phyloP scores from a whole-genome alignment of 129 eudicot genomes.

The Flaveria trinervia region DNA sequence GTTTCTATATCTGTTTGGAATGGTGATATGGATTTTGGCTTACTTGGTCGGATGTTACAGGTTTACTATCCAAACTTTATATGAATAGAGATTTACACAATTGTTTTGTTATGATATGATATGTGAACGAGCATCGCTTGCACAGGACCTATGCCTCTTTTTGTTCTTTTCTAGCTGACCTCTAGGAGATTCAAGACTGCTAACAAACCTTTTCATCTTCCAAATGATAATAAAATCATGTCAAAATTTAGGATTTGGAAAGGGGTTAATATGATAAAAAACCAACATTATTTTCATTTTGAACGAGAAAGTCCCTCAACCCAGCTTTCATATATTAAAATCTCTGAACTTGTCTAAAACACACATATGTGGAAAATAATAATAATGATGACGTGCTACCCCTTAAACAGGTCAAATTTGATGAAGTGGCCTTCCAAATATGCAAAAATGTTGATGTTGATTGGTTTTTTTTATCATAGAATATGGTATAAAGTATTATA shows the following conservation, averaged over 20 bases:
- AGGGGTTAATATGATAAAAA: not conserved
- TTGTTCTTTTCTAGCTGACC: not conserved
- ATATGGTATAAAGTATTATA: no score
- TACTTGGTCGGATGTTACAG: not conserved
- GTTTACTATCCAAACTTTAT: constrained; percentile 2
- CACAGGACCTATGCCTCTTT: not conserved
- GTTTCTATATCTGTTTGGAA: constrained; percentile 3
- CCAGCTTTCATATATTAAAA: no score
- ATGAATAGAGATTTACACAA: not conserved
- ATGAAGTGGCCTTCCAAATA: no score
- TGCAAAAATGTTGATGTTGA: no score
- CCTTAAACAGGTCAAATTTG: no score
- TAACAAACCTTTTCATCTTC: not conserved
- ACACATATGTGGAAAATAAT: no score
- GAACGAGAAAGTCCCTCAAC: no score
- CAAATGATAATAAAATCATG: not conserved
- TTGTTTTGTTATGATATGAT: not conserved
- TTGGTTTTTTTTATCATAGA: no score
- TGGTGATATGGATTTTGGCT: not conserved
- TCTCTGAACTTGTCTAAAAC: no score
- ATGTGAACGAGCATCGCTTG: not conserved
- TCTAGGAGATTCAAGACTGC: not conserved
- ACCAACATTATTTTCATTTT: not conserved
- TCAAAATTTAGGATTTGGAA: not conserved
- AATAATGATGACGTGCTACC: no score